phyloP scores from a whole-genome alignment of 2,329 filamentous ascomycete species.

The Xylaria sp. region DNA sequence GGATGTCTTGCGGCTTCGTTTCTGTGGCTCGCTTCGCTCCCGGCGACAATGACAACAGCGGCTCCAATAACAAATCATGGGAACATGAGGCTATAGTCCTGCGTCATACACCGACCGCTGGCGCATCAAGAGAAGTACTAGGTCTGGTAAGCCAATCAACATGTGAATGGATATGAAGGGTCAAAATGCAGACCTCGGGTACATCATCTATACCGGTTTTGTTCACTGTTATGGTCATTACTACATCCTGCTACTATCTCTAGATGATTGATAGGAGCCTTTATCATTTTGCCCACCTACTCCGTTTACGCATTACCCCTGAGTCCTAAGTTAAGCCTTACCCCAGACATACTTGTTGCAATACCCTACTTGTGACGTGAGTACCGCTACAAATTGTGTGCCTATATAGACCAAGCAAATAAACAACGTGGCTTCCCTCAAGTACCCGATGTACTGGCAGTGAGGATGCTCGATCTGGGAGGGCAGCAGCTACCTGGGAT shows the following conservation, averaged over 20 bases:
- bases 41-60: background rate
- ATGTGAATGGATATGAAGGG: background rate
- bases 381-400: background rate
- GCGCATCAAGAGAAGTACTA: background rate
- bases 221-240: background rate
- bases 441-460: background rate
- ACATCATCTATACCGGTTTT: background rate
- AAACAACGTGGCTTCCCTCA: background rate
- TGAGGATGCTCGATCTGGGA: background rate
- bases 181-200: background rate
- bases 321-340: no score
- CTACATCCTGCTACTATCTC: background rate
- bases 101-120: background rate
- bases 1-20: background rate
- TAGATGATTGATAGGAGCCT: no score
- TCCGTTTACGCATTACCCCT: background rate
- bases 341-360: no score
- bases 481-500: background rate
- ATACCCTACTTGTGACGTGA: background rate
- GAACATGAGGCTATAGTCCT: background rate
- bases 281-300: background rate
- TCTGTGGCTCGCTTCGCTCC: background rate
- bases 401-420: background rate
- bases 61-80: background rate
- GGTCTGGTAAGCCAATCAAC: background rate